These are phyloP conservation scores for Penicillium soppii DNA, from an alignment of 495 filamentous ascomycete genomes.

Conservation along the genomic window DNA sequence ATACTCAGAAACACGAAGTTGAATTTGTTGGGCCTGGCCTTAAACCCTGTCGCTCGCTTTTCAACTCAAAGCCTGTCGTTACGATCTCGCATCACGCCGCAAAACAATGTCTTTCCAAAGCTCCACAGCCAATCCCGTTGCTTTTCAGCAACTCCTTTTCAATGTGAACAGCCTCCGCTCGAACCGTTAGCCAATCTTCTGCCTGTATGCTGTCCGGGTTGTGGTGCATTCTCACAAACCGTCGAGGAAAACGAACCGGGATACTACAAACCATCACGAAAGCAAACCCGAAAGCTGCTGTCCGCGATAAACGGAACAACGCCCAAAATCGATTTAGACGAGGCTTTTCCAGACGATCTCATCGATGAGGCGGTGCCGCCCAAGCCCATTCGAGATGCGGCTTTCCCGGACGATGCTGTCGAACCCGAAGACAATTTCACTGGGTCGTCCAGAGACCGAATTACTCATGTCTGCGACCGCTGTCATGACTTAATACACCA, in stretches of 20 bases:
- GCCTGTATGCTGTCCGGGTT: conserved; percentile 70
- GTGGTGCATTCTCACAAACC: conserved; percentile 81
- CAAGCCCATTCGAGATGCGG: conserved; percentile 29
- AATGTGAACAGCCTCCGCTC: not conserved
- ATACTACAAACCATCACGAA: conserved; percentile 65
- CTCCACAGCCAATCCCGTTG: conserved; percentile 16
- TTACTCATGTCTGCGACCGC: conserved; percentile 68
- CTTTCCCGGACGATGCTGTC: conserved; percentile 40
- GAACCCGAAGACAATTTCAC: conserved; percentile 16
- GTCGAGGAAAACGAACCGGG: conserved; percentile 68
- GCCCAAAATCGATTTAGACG: conserved; percentile 11
- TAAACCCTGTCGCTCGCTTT: not conserved
- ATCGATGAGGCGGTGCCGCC: conserved; percentile 8
- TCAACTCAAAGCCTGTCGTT: not conserved
- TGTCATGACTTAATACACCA: conserved; percentile 83
- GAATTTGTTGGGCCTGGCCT: not conserved
- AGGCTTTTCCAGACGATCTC: not conserved
- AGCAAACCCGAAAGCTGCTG: conserved; percentile 37
- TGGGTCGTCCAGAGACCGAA: conserved; percentile 16
- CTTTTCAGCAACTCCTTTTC: conserved; percentile 20
- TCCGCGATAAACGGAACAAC: conserved; percentile 39
- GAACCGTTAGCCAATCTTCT: conserved; percentile 19
- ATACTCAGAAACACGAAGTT: conserved; percentile 17
- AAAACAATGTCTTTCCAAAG: not conserved
- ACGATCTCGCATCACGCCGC: conserved; percentile 8